Conservation (phyloP, 805 yeast genomes). For the Isabelozyma rhagii region DNA sequence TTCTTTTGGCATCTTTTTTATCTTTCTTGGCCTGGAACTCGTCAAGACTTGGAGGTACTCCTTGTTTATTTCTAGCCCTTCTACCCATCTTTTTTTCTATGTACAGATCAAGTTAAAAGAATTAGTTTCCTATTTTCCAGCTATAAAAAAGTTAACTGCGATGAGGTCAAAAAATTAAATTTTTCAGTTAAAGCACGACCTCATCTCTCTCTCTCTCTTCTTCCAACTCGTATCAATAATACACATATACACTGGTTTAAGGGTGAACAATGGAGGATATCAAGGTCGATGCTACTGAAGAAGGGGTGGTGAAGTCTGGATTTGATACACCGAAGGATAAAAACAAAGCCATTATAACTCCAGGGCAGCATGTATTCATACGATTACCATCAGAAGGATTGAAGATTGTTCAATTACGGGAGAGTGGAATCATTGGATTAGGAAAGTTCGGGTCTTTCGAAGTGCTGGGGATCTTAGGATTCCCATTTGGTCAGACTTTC, state of each 20-base stretch:
- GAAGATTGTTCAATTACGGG: slow-evolving; percentile 65
- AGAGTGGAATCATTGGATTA: slow-evolving; percentile 60
- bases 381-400: slow-evolving; percentile 79
- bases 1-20: slow-evolving; percentile 39
- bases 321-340: slow-evolving; percentile 6
- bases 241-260: not conserved
- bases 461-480: slow-evolving; percentile 73
- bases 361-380: slow-evolving; percentile 57
- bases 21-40: slow-evolving; percentile 57
- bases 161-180: slow-evolving; percentile 7
- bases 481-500: slow-evolving; percentile 83
- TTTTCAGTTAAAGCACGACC: slow-evolving; percentile 8
- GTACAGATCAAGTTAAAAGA: not conserved
- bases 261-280: not conserved
- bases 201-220: not conserved
- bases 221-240: not conserved
- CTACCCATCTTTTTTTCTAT: slow-evolving; percentile 67
- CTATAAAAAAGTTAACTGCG: slow-evolving; percentile 1
- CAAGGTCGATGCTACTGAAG: not conserved
- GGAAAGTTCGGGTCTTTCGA: slow-evolving; percentile 91
- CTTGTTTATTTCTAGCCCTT: slow-evolving; percentile 89
- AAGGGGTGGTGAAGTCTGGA: not conserved
- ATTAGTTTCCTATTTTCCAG: not conserved
- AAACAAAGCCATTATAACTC: slow-evolving; percentile 33
- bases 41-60: slow-evolving; percentile 84